These are phyloP conservation scores for Allium fistulosum DNA, from an alignment of 106 monocot genomes.

Conservation along the genomic window DNA sequence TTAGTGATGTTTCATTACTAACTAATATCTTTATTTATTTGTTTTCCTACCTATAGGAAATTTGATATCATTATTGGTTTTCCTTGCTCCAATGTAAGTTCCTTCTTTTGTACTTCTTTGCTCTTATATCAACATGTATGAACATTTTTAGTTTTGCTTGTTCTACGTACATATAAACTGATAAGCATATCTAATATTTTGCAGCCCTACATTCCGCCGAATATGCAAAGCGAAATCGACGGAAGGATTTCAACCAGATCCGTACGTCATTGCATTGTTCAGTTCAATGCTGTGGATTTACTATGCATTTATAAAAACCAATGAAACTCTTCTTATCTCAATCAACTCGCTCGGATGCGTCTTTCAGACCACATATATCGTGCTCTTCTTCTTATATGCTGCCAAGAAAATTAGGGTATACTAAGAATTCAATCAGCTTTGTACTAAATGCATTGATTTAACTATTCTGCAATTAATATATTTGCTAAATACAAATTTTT, in stretches of 20 bases:
- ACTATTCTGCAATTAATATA: not conserved
- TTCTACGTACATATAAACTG: not conserved
- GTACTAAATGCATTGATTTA: not conserved
- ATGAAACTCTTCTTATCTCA: conserved; percentile 50
- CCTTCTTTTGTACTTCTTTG: not conserved
- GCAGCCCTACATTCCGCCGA: conserved; percentile 52
- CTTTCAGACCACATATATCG: conserved; percentile 56
- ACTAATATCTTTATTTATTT: not conserved
- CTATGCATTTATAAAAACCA: conserved; percentile 44
- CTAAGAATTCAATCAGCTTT: not conserved
- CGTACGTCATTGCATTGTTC: conserved; percentile 56
- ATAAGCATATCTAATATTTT: not conserved
- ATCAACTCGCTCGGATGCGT: conserved; percentile 59
- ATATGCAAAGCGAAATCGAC: conserved; percentile 49
- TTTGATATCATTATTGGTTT: conserved; percentile 44
- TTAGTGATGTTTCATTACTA: not conserved
- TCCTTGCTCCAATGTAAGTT: conserved; percentile 36
- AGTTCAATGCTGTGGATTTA: conserved; percentile 68
- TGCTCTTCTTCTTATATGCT: conserved; percentile 49
- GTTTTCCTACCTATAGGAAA: conserved; percentile 12
- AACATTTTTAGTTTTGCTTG: not conserved
- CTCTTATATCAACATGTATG: not conserved
- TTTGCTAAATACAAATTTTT: not conserved
- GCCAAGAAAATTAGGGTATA: conserved; percentile 7
- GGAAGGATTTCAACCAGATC: conserved; percentile 56